phyloP scores from a whole-genome alignment of 2,329 filamentous ascomycete genomes.

The Aspergillus neoniger region DNA sequence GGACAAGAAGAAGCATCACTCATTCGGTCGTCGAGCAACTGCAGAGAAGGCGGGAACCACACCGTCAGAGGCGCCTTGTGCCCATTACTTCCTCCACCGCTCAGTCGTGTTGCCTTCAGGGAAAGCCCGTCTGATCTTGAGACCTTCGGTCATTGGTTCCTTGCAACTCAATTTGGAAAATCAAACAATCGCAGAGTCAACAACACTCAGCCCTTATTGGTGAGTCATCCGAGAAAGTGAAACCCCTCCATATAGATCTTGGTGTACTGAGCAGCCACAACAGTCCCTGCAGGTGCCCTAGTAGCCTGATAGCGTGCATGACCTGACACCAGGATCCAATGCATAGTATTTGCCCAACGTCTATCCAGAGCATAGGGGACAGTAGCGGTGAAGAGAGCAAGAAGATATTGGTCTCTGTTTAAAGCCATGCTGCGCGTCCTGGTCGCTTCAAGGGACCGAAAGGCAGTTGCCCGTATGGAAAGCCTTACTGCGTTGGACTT shows the following conservation, averaged over 20 bases:
- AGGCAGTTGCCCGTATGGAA: conserved; percentile 11
- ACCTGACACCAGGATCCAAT: conserved; percentile 13
- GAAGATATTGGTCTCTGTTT: conserved; percentile 16
- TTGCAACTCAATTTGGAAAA: not conserved
- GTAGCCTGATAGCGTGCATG: conserved; percentile 25
- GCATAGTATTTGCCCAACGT: conserved; percentile 8
- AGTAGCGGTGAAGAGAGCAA: conserved; percentile 30
- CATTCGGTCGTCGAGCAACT: not conserved
- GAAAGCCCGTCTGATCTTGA: not conserved
- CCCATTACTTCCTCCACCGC: not conserved
- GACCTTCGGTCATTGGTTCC: not conserved
- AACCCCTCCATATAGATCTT: conserved; percentile 26
- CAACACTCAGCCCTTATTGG: not conserved
- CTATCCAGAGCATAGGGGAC: conserved; percentile 13
- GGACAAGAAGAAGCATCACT: not conserved
- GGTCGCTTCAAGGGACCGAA: conserved; percentile 13
- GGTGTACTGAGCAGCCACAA: conserved; percentile 21
- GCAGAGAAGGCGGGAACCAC: not conserved
- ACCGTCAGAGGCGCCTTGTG: not conserved
- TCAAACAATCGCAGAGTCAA: not conserved
- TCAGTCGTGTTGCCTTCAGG: not conserved
- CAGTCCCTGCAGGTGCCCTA: conserved; percentile 31
- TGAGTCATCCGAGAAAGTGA: conserved; percentile 21
- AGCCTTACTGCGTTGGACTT: conserved; percentile 9
- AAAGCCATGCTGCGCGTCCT: conserved; percentile 24